Evolutionary conservation across 306 rosid genomes (phyloP), one percentile per base, ranked within the genome.

Genomic region (Lathyrus oleraceus): DNA sequence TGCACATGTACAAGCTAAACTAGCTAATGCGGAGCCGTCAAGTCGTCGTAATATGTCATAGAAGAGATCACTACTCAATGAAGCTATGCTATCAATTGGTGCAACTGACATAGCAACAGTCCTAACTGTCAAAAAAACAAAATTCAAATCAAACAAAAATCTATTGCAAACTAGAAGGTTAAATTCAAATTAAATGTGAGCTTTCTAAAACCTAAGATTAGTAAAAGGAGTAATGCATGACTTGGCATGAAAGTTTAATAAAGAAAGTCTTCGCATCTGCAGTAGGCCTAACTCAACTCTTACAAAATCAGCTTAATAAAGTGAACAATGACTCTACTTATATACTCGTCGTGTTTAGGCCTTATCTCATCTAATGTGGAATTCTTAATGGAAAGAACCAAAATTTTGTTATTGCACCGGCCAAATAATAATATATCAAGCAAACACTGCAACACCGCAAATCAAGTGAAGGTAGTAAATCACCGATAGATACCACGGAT

Each of bases 1-100:
- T 8, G 88, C 86, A 77, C 98, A 92, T 40, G 96, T 69, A 72
- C 98, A 92, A 40, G 98, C 90, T 49, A 91, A 91, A 61, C 85
- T 86, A 30, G 92, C 98, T 82, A 92, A 72, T 1, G 89, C 81
- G 39, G 87, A 82, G 63, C 98, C 98, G 72, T 92, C 96, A 40
- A 92, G 96, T 35, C 98, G 92, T 47, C 77, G 79, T 65, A 92
- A 79, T 82, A 92, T 85, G 74, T 92, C 91, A 6, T 89, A 92
- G 85, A 81, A 92, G 77, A 92, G 83, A 78, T 92, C 98, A 13
- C 82, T 83, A 82, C 63, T 92, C 79, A 92, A 67, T 3, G 96
- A 83, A 51, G 84, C 70, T 61, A 86, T 81, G 48, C 79, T 83
- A 74, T 84, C 90, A 16, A 67, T 67, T 14, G 82, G 86, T 72